phyloP scores from a whole-genome alignment of 2,329 filamentous ascomycete species.

The Epichloe uncinata region DNA sequence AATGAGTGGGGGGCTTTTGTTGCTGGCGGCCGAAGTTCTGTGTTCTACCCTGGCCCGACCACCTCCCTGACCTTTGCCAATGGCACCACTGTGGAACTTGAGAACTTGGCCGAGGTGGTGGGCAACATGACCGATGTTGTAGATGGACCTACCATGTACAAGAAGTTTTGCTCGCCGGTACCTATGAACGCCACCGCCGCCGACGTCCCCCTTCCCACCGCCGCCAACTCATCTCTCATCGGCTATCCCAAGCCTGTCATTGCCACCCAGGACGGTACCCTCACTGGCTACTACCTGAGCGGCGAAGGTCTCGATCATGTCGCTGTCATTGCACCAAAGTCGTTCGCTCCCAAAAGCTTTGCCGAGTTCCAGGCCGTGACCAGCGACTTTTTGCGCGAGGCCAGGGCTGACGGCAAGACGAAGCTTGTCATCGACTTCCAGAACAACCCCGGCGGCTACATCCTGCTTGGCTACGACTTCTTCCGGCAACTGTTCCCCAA shows the following conservation, averaged over 20 bases:
- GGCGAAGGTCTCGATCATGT: conserved; percentile 21
- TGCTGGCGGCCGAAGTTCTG: conserved; percentile 15
- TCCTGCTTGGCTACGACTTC: conserved; percentile 47
- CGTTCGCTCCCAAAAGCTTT: conserved; percentile 15
- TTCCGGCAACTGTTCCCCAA: conserved; percentile 40
- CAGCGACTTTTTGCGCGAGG: conserved; percentile 21
- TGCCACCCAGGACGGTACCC: conserved; percentile 9
- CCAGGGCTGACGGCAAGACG: conserved; percentile 35
- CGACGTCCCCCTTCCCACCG: background rate
- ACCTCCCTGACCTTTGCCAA: conserved; percentile 25
- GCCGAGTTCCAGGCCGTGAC: conserved; percentile 22
- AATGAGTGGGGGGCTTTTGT: conserved; percentile 17
- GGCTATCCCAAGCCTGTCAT: conserved; percentile 19
- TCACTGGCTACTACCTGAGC: conserved; percentile 21
- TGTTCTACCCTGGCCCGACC: conserved; percentile 17
- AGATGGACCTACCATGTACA: conserved; percentile 21
- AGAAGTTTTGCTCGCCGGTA: conserved; percentile 18
- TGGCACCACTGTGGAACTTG: conserved; percentile 17
- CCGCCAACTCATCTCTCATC: background rate
- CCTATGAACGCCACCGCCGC: background rate
- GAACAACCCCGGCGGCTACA: conserved; percentile 42
- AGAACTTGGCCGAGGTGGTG: conserved; percentile 20
- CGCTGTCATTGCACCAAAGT: conserved; percentile 14
- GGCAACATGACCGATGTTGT: conserved; percentile 16
- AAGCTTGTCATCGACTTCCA: conserved; percentile 37